Conservation (phyloP, 1,284 basidiomycete genomes). For the Leccinum subspadiceum region DNA sequence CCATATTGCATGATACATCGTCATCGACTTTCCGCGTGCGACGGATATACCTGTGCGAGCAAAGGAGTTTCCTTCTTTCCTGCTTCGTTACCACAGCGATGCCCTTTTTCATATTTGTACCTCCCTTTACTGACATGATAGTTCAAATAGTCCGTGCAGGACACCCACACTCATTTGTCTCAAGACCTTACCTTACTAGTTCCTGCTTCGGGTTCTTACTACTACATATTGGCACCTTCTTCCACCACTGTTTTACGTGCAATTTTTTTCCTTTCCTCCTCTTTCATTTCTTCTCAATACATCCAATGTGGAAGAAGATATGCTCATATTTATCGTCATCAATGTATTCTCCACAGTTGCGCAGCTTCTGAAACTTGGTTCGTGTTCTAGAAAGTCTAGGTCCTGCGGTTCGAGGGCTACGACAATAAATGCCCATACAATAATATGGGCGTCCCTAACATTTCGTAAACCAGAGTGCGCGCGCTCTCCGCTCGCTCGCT, state of each 20-base stretch:
- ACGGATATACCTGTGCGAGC: slow-evolving; percentile 15
- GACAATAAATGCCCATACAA: background rate
- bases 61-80: background rate
- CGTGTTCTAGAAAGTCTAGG: background rate
- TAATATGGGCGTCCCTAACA: background rate
- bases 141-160: background rate
- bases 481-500: background rate
- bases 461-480: background rate
- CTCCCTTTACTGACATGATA: slow-evolving; percentile 10
- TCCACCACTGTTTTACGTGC: background rate
- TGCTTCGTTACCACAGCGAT: background rate
- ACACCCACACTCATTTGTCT: background rate
- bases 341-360: background rate
- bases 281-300: background rate
- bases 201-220: background rate
- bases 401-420: background rate
- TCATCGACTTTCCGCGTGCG: background rate
- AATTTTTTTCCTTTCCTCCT: background rate
- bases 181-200: background rate
- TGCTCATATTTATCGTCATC: background rate
- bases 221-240: background rate
- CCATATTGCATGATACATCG: slow-evolving; percentile 15
- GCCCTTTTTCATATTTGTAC: background rate
- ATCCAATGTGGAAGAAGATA: background rate
- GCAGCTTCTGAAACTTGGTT: background rate